Base-by-base conservation (phyloP, 257 asterid genomes). In the Ophiorrhiza pumila region DNA sequence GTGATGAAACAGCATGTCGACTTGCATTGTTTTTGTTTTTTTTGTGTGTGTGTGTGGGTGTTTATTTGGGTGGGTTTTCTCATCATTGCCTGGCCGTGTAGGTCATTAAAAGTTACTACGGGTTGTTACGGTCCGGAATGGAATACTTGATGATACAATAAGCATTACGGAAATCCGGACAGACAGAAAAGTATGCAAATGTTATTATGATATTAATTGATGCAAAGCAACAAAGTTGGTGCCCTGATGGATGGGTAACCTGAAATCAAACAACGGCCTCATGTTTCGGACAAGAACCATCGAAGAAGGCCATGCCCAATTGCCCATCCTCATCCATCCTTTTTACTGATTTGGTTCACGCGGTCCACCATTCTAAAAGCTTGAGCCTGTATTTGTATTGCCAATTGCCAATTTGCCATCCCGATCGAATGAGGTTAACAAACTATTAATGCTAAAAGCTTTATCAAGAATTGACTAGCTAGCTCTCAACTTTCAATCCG, bases 171-270 rank as follows among this genome's bases (percentile, higher is more conserved):
- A 62, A 23, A 59, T 69, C 41, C 27, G 4, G 32, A 73, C 57
- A 25, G 42, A 41, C 27, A 23, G 35, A 35, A 39, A 34, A 50
- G 22, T 62, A 27, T 14, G 32, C 34, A n/a, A n/a, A 23, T 29
- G 17, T 37, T 15, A 47, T 22, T n/a, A 25, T 14, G 20, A n/a
- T 49, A n/a, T n/a, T n/a, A 0, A 71, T 4, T 0, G 46, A 43
- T 70, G 76, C 71, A 81, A 61, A 73, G 71, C 12, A 79, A 82
- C 85, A 74, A 79, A 78, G n/a, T 22, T 53, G 63, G 34, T 86
- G 91, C 89, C 92, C 89, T 80, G 37, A 65, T 41, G 34, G 12
- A 45, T 60, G 81, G 91, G 93, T 74, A 87, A 87, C 68, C 72
- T 71, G 32, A 65, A 81, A 81, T 71, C 69, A 70, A 85, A 81